Conservation (phyloP, 2,329 filamentous ascomycete species). For the Colletotrichum tropicale region DNA sequence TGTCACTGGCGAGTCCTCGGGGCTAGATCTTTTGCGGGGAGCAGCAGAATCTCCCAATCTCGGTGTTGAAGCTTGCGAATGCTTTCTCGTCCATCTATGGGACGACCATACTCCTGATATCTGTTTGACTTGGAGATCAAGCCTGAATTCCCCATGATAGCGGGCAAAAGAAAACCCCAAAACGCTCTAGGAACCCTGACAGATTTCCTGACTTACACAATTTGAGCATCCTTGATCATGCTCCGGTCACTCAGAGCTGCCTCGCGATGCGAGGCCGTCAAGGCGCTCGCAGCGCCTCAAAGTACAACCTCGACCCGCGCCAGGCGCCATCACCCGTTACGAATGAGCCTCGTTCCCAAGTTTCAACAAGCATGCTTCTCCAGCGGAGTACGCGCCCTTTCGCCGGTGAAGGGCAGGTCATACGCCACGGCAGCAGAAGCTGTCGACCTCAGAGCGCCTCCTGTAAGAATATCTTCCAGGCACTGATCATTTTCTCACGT, state of each 20-base stretch:
- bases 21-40: accelerated
- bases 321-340: not conserved
- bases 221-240: not conserved
- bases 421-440: not conserved
- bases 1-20: not conserved
- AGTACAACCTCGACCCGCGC: not conserved
- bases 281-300: not conserved
- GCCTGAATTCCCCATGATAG: not conserved
- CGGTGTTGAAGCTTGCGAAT: accelerated
- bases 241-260: not conserved
- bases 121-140: not conserved
- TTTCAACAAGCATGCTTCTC: not conserved
- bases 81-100: accelerated
- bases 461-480: not conserved
- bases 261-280: not conserved
- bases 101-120: accelerated
- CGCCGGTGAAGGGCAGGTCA: not conserved
- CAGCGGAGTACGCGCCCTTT: not conserved
- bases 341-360: not conserved
- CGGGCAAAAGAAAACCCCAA: not conserved
- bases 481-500: accelerated
- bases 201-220: not conserved
- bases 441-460: not conserved
- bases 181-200: accelerated
- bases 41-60: accelerated